These are phyloP conservation scores for Teratosphaeria epicoccoides DNA, from an alignment of 2,329 filamentous ascomycete genomes.

Conservation along the genomic window DNA sequence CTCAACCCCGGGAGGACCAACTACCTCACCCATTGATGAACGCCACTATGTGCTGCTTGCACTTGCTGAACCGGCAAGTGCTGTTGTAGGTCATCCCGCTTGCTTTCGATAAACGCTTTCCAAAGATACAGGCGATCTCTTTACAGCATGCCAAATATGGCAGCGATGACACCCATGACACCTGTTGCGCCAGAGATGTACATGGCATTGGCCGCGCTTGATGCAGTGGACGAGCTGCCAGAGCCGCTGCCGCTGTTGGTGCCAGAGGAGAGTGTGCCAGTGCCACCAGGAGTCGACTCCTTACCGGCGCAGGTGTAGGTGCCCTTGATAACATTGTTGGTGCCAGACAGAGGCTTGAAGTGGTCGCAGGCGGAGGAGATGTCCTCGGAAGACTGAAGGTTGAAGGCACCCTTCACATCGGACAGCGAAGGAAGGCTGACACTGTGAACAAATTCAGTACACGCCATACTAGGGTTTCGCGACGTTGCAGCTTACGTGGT, in stretches of 20 bases:
- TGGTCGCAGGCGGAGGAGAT: slow-evolving; percentile 30
- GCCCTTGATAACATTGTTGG: slow-evolving; percentile 34
- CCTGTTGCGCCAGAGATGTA: slow-evolving; percentile 35
- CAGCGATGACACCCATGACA: slow-evolving; percentile 37
- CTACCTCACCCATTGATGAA: not conserved
- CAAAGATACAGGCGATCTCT: slow-evolving; percentile 5
- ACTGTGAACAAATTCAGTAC: slow-evolving; percentile 35
- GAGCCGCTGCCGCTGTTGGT: slow-evolving; percentile 16
- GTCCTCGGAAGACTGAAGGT: slow-evolving; percentile 37
- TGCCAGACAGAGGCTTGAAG: slow-evolving; percentile 32
- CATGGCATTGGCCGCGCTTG: slow-evolving; percentile 31
- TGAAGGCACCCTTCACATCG: slow-evolving; percentile 40
- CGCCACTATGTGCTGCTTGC: not conserved
- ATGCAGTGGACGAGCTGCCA: slow-evolving; percentile 10
- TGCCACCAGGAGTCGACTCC: slow-evolving; percentile 27
- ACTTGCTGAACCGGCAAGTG: not conserved
- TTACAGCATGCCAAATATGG: slow-evolving; percentile 38
- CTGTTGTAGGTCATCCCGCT: not conserved
- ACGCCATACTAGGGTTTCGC: not conserved
- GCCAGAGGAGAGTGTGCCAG: slow-evolving; percentile 19
- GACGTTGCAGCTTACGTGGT: slow-evolving; percentile 51
- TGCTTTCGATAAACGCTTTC: slow-evolving; percentile 2
- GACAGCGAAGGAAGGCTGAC: slow-evolving; percentile 52
- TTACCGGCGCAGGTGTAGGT: slow-evolving; percentile 33
- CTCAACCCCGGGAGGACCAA: slow-evolving; percentile 1